Conservation (phyloP, 2,329 filamentous ascomycete species). For the Xylariaceae sp. region DNA sequence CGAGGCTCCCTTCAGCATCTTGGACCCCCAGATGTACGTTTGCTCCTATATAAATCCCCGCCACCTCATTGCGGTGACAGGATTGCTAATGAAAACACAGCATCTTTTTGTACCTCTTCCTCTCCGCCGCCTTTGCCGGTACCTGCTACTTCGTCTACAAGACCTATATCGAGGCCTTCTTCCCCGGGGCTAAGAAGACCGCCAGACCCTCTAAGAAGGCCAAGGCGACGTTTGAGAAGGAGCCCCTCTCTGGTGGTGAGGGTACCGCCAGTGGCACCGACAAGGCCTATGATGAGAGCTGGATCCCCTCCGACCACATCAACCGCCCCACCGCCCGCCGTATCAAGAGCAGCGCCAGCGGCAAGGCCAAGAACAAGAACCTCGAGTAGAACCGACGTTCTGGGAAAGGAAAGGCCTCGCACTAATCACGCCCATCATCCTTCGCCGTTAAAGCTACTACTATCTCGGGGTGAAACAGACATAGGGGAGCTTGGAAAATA, state of each 20-base stretch:
- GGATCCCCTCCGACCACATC: conserved; percentile 88
- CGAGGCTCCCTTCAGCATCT: conserved; percentile 84
- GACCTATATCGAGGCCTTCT: conserved; percentile 94
- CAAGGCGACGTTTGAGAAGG: conserved; percentile 39
- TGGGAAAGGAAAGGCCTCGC: neutral
- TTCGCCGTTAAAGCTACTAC: too few species aligned
- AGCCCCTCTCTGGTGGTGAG: conserved; percentile 65
- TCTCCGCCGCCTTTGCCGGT: conserved; percentile 71
- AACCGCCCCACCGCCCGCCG: conserved; percentile 73
- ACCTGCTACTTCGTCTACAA: conserved; percentile 96
- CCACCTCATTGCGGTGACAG: conserved; percentile 6
- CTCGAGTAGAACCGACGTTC: conserved; percentile 26
- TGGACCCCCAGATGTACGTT: conserved; percentile 88
- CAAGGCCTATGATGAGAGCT: conserved; percentile 83
- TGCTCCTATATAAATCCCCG: conserved; percentile 32
- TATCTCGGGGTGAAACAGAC: too few species aligned
- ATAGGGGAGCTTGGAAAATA: too few species aligned
- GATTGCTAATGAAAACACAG: conserved; percentile 56
- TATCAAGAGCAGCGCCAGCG: conserved; percentile 55
- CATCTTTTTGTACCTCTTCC: conserved; percentile 95
- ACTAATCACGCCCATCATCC: too few species aligned
- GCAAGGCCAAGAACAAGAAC: conserved; percentile 39
- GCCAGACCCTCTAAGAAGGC: conserved; percentile 42
- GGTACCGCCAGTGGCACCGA: conserved; percentile 63
- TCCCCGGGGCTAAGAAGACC: conserved; percentile 76